Percentiles rank a stretch among this genome's conserved stretches.
Evolutionary conservation across 176 grass and related monocot genomes (phyloP).

Genomic region (Pontederia paniculata): DNA sequence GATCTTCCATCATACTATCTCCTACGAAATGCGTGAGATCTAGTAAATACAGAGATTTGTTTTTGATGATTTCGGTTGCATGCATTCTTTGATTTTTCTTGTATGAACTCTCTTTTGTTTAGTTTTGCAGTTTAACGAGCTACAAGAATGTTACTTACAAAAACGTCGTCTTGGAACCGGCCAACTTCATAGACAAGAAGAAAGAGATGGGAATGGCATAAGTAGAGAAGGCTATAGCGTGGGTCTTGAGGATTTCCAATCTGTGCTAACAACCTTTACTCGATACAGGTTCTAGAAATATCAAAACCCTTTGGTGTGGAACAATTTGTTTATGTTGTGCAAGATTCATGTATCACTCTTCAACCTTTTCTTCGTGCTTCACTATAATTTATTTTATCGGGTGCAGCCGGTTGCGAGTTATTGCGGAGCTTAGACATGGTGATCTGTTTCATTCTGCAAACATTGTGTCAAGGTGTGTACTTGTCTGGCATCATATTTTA

Average conservation of each 20-base stretch:
- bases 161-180: slow-evolving; percentile 48
- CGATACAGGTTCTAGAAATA: slow-evolving; percentile 59
- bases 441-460: slow-evolving; percentile 97
- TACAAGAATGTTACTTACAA: slow-evolving; percentile 97
- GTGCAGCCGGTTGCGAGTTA: slow-evolving; percentile 65
- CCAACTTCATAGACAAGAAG: slow-evolving; percentile 50
- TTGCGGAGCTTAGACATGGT: slow-evolving; percentile 95
- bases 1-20: too few relatives aligned
- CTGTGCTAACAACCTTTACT: slow-evolving; percentile 97
- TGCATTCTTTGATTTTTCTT: not conserved
- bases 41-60: too few relatives aligned
- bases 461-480: slow-evolving; percentile 90
- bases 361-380: not conserved
- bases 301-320: slow-evolving; percentile 8
- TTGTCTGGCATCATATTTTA: not conserved
- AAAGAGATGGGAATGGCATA: slow-evolving; percentile 40
- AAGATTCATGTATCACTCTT: not conserved
- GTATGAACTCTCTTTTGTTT: not conserved
- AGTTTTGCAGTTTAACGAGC: slow-evolving; percentile 76
- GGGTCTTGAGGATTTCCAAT: slow-evolving; percentile 94
- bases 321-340: not conserved
- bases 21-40: too few relatives aligned
- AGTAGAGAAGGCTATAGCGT: slow-evolving; percentile 87
- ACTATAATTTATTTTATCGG: slow-evolving; percentile 2
- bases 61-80: not conserved